Conservation (phyloP, 78 protist genomes). For the Bodo saltans region DNA sequence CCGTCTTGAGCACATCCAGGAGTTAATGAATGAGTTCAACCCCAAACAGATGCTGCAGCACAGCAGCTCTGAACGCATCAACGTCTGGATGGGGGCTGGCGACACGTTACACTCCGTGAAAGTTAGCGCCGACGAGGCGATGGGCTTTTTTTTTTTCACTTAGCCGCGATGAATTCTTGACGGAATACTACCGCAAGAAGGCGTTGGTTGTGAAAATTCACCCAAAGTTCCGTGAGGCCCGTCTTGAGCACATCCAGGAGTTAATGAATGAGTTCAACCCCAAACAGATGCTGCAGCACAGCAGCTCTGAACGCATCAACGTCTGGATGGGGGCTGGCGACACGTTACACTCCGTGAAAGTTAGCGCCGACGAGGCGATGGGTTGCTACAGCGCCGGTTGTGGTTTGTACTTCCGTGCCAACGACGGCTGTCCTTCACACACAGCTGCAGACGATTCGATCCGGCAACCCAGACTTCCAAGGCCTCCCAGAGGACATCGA, state of each 20-base stretch:
- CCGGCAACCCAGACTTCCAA: constrained; percentile 11
- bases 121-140: neutral
- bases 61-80: neutral
- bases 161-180: neutral
- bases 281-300: neutral
- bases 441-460: neutral
- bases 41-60: constrained; percentile 10
- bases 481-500: constrained; percentile 7
- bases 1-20: neutral
- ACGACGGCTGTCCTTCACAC: neutral
- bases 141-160: neutral
- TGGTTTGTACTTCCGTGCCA: constrained; percentile 34
- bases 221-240: neutral
- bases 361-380: constrained; percentile 10
- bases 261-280: neutral
- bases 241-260: neutral
- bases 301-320: neutral
- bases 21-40: neutral
- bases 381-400: neutral
- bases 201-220: neutral
- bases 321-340: neutral
- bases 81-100: neutral
- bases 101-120: neutral
- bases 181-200: neutral
- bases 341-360: constrained; percentile 8